These are phyloP conservation scores for Butyriboletus loyo DNA, from an alignment of 768 basidiomycete species.

Conservation along the genomic window DNA sequence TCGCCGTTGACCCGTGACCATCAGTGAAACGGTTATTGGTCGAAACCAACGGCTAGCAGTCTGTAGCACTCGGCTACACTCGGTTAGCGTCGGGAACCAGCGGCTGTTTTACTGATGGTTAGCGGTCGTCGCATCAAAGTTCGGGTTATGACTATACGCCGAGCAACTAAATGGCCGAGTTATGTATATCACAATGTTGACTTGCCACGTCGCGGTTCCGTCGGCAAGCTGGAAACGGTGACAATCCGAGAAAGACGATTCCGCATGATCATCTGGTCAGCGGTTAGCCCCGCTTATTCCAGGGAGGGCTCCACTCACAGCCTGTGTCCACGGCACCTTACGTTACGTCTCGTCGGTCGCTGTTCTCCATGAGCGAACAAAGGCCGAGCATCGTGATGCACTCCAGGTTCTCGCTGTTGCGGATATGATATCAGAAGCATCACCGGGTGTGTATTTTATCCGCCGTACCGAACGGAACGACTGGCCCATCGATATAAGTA, in stretches of 20 bases:
- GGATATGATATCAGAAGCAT: neutral
- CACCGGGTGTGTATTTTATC: slow-evolving; percentile 1
- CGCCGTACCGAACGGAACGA: slow-evolving; percentile 1
- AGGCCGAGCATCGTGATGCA: neutral
- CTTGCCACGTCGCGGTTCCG: neutral
- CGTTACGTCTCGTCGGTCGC: neutral
- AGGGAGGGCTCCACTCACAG: neutral
- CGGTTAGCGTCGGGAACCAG: no score
- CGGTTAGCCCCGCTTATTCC: slow-evolving; percentile 2
- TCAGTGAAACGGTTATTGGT: no score
- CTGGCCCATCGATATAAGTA: slow-evolving; percentile 12
- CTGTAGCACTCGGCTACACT: no score
- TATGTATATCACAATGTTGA: neutral
- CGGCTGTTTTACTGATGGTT: no score
- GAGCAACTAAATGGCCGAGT: neutral
- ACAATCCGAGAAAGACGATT: neutral
- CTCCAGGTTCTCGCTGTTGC: neutral
- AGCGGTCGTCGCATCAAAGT: no score
- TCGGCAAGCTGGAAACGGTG: neutral
- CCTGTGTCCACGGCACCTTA: neutral
- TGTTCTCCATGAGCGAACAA: neutral
- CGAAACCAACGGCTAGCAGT: no score
- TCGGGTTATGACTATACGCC: neutral
- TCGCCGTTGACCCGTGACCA: no score
- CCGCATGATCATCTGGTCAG: slow-evolving; percentile 11